These are phyloP conservation scores for Pythium angustatum DNA, from an alignment of 352 stramenopile genomes.

Conservation along the genomic window DNA sequence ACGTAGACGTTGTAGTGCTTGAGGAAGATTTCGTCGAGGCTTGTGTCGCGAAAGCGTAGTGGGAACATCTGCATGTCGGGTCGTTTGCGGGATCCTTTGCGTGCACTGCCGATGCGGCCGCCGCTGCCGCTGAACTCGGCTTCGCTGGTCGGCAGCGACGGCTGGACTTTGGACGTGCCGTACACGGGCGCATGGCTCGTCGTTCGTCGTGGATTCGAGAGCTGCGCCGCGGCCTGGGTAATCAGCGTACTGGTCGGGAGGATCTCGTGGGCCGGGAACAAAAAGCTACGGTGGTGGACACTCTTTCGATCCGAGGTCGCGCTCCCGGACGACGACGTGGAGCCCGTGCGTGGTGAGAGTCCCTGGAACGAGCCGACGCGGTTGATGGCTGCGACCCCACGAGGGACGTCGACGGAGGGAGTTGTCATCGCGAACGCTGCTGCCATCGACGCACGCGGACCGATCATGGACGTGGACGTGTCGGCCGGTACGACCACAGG, in stretches of 20 bases:
- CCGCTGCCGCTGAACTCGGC: slow-evolving; percentile 3
- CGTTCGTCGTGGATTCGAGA: slow-evolving; percentile 26
- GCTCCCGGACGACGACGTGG: slow-evolving; percentile 32
- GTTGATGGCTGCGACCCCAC: neutral
- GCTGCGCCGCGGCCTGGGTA: slow-evolving; percentile 31
- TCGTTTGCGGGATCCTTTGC: slow-evolving; percentile 22
- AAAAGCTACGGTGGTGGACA: slow-evolving; percentile 40
- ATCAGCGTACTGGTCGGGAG: slow-evolving; percentile 44
- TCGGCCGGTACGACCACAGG: slow-evolving; percentile 15
- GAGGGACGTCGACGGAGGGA: neutral
- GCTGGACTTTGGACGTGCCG: slow-evolving; percentile 41
- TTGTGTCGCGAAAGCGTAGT: slow-evolving; percentile 55
- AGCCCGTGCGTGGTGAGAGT: slow-evolving; percentile 25
- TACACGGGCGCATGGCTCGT: slow-evolving; percentile 32
- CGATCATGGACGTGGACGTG: slow-evolving; percentile 5
- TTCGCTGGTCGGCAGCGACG: slow-evolving; percentile 21
- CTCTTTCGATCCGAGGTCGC: slow-evolving; percentile 34
- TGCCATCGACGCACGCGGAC: slow-evolving; percentile 4
- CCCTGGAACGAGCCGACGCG: slow-evolving; percentile 19
- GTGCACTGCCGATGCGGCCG: neutral
- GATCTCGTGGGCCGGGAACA: slow-evolving; percentile 45
- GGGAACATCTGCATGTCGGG: slow-evolving; percentile 59
- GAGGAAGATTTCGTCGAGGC: slow-evolving; percentile 67
- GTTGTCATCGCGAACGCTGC: neutral
- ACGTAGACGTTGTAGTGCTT: slow-evolving; percentile 81